Evolutionary conservation across 2,329 filamentous ascomycete genomes (phyloP), one percentile per base, ranked within the genome.

Genomic region (Botrytis fabae): DNA sequence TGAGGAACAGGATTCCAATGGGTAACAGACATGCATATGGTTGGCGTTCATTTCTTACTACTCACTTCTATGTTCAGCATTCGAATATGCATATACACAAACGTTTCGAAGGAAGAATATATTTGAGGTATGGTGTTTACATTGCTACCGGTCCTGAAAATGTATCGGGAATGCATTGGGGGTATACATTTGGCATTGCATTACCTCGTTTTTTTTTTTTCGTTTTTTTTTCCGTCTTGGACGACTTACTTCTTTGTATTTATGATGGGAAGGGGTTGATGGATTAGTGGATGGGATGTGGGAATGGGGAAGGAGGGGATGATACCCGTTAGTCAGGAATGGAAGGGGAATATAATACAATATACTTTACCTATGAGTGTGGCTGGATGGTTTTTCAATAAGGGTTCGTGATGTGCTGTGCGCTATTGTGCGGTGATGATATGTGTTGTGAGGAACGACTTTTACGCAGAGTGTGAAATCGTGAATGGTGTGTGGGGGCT

Each of bases 11-110:
- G 64, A 68, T 54, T 25, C 38, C 64, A 54, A 48, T 54, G 64
- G 64, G 64, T 40, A 38, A 48, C 25, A 68, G 42, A 68, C 35
- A 57, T 32, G 46, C 64, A 68, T 68, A 68, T 68, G 64, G 46
- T 12, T 28, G 64, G 64, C 64, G 64, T 68, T 68, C 35, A 16
- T 42, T 68, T 57, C 35, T 28, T 22, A 40, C 32, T 54, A 54
- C 25, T 35, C 38, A 16, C 20, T 51, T 66, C 12, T 28, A 40
- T 25, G 28, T 42, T 35, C 25, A 16, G 35, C 46, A 66, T 61
- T 61, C 35, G 28, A 40, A 42, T 62, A n/a, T n/a, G 38, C 25
- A 62, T 54, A 57, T 68, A 42, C 46, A 42, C 35, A n/a, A 40
- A 68, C 25, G 18, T 40, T 25, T 20, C 28, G 16, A 16, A 38